Evolutionary conservation across 2,329 filamentous ascomycete genomes (phyloP), one percentile per base, ranked within the genome.

Genomic region (Eutypella sp.): DNA sequence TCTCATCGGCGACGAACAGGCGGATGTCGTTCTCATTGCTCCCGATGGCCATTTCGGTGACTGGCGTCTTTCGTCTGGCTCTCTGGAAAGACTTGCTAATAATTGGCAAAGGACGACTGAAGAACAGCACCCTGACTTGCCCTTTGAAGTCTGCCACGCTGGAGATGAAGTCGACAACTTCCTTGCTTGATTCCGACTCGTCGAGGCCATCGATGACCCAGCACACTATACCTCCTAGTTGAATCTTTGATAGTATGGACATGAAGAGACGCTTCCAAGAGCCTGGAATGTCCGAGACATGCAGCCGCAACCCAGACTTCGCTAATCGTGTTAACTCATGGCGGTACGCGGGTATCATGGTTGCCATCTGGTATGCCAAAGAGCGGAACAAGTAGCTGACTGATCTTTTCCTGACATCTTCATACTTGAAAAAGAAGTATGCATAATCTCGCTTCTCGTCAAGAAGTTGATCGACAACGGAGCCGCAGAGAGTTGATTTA

Each of bases 1-100:
- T 50, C 37, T 56, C 52, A 4, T 47, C 48, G 4, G 48, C 42
- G 4, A 52, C 50, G 8, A 50, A 38, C 5, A 48, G 37, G 2
- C 44, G 40, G 15, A 56, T 55, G 27, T 55, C 53, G 5, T 52
- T 40, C 3, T 29, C 20, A 10, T 49, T 55, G 31, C 52, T 40
- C 1, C 44, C 39, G 11, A 55, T 25, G 3, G 47, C 29, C 11
- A 46, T 44, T 15, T 53, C 41, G 5, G 41, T 19, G 8, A 50
- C 16, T 5, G 20, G 15, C 0, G 45, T n/a, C 22, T 16, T 45
- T 15, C 31, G 47, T 18, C 38, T 45, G n/a, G 47, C 50, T n/a
- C 27, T 13, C 31, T 50, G 50, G 18, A 53, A 40, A 15, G 48
- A 33, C 29, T 47, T 45, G 4, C 19, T 31, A 29, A 53, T 53